Evolutionary conservation across 441 rosid genomes (phyloP), one percentile per base, ranked within the genome.

Genomic region (Corymbia citriodora): DNA sequence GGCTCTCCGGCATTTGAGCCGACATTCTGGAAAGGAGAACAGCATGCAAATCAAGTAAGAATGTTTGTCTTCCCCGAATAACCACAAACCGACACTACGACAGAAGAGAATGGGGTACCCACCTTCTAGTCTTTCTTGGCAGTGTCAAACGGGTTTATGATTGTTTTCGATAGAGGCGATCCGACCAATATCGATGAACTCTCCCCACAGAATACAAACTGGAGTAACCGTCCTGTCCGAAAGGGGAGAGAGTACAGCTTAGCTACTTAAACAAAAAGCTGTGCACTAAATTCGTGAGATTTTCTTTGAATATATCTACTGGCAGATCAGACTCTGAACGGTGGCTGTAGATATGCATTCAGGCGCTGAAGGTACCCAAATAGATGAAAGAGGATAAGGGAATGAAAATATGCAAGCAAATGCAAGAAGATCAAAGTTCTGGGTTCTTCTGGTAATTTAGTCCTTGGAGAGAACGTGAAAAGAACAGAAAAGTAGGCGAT

Each of bases 101-200:
- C 45, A 40, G 45, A 40, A 40, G 45, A 40, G 5, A 40, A 40
- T 40, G 45, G 45, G 45, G 45, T 40, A 40, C 45, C 98, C 72
- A 97, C 99, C 91, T 91, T 94, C 91, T 91, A 91, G 90, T 98
- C 98, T 92, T 95, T 95, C 97, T 95, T 95, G 53, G 99, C 99
- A 91, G 50, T 49, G 88, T 97, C 97, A 88, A 74, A 97, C 95
- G 65, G 97, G 95, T 89, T 90, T 97, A 90, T 95, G 95, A 94
- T 96, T 96, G 72, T 93, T 94, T 93, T 97, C 98, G 89, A 97
- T 91, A 16, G 99, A 97, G 36, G 97, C 94, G 85, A 98, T 94
- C 55, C 94, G 96, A 49, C 99, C 99, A 89, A 96, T 95, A 92
- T 95, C 96, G 88, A 96, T 95, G 89, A 94, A 97, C 9, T 97